phyloP scores from a whole-genome alignment of 495 filamentous ascomycete species.

The Talaromyces wortmannii region DNA sequence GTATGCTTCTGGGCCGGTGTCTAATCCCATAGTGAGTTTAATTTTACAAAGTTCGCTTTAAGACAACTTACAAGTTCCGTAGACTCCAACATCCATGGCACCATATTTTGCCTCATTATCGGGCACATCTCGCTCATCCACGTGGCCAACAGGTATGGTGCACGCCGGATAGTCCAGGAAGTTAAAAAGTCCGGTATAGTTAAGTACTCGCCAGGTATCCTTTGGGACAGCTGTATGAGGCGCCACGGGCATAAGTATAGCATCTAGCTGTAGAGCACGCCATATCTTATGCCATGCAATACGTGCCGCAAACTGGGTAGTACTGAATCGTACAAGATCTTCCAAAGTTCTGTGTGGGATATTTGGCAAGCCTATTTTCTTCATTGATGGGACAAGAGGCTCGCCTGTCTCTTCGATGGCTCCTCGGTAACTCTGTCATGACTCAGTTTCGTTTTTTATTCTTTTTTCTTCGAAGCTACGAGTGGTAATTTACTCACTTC shows the following conservation, averaged over 20 bases:
- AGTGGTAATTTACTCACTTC: not conserved
- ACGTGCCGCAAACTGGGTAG: not conserved
- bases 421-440: no score
- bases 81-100: not conserved
- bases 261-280: conserved; percentile 26
- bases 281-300: not conserved
- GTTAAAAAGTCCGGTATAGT: conserved; percentile 58
- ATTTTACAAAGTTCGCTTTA: no score
- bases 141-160: conserved; percentile 37
- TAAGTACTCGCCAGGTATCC: conserved; percentile 18
- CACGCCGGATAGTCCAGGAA: conserved; percentile 54
- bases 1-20: not conserved
- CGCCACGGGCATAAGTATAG: conserved; percentile 35
- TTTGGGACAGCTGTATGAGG: conserved; percentile 40
- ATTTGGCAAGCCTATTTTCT: not conserved
- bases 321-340: not conserved
- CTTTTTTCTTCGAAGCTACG: not conserved
- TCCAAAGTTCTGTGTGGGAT: not conserved
- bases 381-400: not conserved
- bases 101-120: not conserved
- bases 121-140: not conserved
- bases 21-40: not conserved
- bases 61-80: not conserved
- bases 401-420: not conserved
- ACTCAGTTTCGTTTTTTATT: no score